Base-by-base conservation (phyloP, 1,284 basidiomycete species). In the Volvariella volvacea region DNA sequence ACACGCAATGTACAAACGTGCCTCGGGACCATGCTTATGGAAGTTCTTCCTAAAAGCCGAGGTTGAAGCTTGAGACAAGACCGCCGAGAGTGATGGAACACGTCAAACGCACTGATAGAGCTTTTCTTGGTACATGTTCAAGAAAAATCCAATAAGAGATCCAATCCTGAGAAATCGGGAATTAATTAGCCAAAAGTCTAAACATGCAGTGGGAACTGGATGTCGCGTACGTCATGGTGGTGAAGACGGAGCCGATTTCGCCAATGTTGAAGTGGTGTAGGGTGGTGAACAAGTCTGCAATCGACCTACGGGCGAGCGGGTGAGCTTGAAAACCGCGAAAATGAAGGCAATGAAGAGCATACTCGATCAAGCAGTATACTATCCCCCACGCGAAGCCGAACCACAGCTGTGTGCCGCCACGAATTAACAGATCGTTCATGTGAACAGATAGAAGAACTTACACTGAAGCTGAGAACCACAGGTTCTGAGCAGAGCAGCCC, bases 361-460 rank as follows among this genome's bases (percentile, higher is more conserved):
- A 84, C 71, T 80, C 78, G 22, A 90, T 66, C 47, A 88, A 63
- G 47, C 75, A 77, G 57, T 80, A 92, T 39, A 85, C 61, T 9
- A 92, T 74, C 0, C 88, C 88, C 88, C 88, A 92, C 1, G 74
- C 75, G 47, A 87, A 80, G 1, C 83, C 83, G 40, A 81, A 65
- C 88, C 87, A 92, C 14, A 88, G 49, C 81, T 85, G 52, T 6
- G 19, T 7, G 15, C 10, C 41, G 37, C 47, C 9, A 14, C 2
- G 17, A 15, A 55, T 15, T 44, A 39, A 38, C 4, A 16, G 10
- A 43, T 31, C 14, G 10, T 36, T 10, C 19, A 15, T 6, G 20
- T 22, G 7, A 41, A 15, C 25, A 28, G 22, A 4, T 28, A 44
- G 10, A 25, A 25, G 41, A n/a, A 58, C 76, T 48, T 50, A 85